Evolutionary conservation across 2,329 filamentous ascomycete genomes (phyloP), one percentile per base, ranked within the genome.

Genomic region (Passalora sequoiae): DNA sequence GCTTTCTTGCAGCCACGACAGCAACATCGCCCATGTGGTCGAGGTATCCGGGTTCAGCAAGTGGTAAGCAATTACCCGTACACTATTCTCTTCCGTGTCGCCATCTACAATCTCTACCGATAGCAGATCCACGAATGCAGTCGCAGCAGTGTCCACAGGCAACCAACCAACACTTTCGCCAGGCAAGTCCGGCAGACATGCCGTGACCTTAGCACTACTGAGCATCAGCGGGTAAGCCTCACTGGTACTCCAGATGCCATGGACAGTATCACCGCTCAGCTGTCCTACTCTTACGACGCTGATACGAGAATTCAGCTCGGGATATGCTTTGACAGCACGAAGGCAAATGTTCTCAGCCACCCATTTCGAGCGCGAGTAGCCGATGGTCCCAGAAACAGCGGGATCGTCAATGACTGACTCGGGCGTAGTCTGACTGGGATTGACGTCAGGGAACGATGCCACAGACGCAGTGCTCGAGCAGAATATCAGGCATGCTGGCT

Each of bases 301-400:
- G 24, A 74, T 65, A 16, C 64, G 61, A 24, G 68, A 58, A 17
- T 44, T 46, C 2, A 69, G 53, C 22, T 51, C 35, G 1, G 54
- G 52, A 38, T 46, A 19, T 4, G 22, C 20, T 17, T 60, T 43
- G 33, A 60, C 57, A 12, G 70, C 71, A 4, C 63, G 54, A 1
- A 65, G 53, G 49, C 75, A 78, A 7, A 79, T 70, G 13, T 65
- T 65, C 61, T 81, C 77, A 1, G 75, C 76, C 1, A 79, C 74
- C 76, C 76, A 79, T 61, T 77, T 74, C 1, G 74, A 78, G 20
- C 68, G 68, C 1, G 74, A 71, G 51, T 81, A 81, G 4, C 77
- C 78, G 4, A 78, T 63, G 0, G 66, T 57, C 1, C 70, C 70
- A 1, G 74, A 69, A 25, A 69, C 62, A 3, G 58, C 53, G 1